A percentile compares a stretch with the other conserved stretches of the same genome.
Evolutionary conservation across 768 basidiomycete species (phyloP).

Genomic region (Naganishia kalamii): DNA sequence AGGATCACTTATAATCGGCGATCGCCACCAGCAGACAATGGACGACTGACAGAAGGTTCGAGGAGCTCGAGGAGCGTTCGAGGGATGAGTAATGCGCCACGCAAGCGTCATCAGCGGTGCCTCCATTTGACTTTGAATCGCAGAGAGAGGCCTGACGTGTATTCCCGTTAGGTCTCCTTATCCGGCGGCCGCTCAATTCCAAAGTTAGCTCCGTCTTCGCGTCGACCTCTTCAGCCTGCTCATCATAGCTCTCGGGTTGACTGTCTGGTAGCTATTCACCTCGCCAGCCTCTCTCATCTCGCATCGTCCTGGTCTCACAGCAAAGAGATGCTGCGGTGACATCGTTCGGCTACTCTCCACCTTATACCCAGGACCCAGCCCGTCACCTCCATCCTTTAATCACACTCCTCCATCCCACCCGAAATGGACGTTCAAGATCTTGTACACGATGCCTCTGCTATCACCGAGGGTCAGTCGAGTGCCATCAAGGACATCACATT

Average conservation of each 20-base stretch:
- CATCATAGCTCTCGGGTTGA: too few relatives aligned
- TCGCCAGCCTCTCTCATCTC: too few relatives aligned
- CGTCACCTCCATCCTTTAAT: not conserved
- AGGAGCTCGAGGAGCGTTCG: too few relatives aligned
- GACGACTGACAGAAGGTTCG: not conserved
- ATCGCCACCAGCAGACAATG: slow-evolving; percentile 1
- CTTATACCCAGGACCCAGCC: not conserved
- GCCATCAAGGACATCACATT: slow-evolving; percentile 41
- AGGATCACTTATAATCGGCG: not conserved
- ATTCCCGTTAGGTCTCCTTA: not conserved
- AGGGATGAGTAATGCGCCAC: slow-evolving; percentile 17
- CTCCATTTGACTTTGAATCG: not conserved
- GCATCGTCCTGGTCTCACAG: too few relatives aligned
- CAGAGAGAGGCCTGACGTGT: not conserved
- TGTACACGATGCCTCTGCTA: not conserved
- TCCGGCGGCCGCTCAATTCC: not conserved
- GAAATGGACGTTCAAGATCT: slow-evolving; percentile 10
- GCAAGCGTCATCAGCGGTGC: slow-evolving; percentile 15
- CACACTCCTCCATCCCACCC: not conserved
- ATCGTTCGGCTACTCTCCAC: not conserved
- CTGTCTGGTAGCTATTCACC: too few relatives aligned
- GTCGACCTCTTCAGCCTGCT: too few relatives aligned
- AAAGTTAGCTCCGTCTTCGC: too few relatives aligned
- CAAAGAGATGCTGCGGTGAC: not conserved
- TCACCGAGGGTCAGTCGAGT: slow-evolving; percentile 5